A percentile compares a stretch with the other conserved stretches of the same genome.
Evolutionary conservation across 768 basidiomycete species (phyloP).

Genomic region (Rhizopogon sp.): DNA sequence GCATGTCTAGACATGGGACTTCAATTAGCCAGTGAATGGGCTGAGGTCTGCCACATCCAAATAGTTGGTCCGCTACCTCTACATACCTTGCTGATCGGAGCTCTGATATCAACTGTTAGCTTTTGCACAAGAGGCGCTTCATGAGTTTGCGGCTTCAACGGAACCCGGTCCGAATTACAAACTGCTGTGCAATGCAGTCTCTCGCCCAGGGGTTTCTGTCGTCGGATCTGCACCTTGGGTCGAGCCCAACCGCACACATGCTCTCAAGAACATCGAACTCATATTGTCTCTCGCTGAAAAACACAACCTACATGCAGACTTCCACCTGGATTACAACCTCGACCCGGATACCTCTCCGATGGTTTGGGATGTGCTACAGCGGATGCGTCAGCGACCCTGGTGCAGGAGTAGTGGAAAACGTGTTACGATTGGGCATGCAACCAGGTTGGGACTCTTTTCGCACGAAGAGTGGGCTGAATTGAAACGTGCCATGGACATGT

Average conservation of each 20-base stretch:
- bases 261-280: conserved; percentile 48
- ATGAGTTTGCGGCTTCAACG: conserved; percentile 27
- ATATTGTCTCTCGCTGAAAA: conserved; percentile 42
- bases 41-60: conserved; percentile 47
- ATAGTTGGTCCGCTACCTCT: conserved; percentile 40
- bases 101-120: conserved; percentile 26
- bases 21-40: conserved; percentile 40
- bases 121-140: conserved; percentile 60
- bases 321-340: conserved; percentile 67
- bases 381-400: conserved; percentile 29
- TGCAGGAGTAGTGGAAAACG: conserved; percentile 17
- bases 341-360: conserved; percentile 46
- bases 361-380: conserved; percentile 48
- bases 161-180: conserved; percentile 40
- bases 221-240: conserved; percentile 66
- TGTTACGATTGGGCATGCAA: conserved; percentile 59
- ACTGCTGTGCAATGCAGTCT: conserved; percentile 40
- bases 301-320: conserved; percentile 44
- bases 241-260: conserved; percentile 43
- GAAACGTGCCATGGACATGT: conserved; percentile 27
- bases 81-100: neutral
- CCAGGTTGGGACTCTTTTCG: conserved; percentile 50
- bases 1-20: conserved; percentile 51
- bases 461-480: conserved; percentile 41
- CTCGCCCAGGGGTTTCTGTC: conserved; percentile 37